Base-by-base conservation (phyloP, 306 rosid genomes). In the Sphenostylis stenocarpa region DNA sequence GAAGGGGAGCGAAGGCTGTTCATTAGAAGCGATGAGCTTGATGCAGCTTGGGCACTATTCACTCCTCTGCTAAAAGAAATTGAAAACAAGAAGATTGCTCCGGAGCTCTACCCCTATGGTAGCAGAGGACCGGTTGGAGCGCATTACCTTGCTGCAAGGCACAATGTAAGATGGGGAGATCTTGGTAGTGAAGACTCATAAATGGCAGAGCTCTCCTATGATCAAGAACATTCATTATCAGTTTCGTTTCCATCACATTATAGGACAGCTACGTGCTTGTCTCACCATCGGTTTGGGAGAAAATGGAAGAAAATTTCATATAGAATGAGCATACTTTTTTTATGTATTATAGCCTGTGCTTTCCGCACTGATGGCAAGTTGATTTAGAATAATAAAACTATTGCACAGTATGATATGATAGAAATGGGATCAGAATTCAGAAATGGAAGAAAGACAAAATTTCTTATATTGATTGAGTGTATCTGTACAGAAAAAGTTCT, bases 91-190 rank as follows among this genome's bases (percentile, higher is more conserved):
- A 95, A 83, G 91, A 87, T 95, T 74, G 90, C 84, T 62, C 98
- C 98, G 3, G 98, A 95, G 85, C 97, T 95, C 57, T 95, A 92
- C 77, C 97, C 98, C 31, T 83, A 89, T 36, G 98, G 98, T 45
- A 95, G 98, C 72, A 77, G 98, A 83, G 98, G 98, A 65, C 98
- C 98, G 0, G 90, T 95, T 39, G 98, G 98, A 74, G 92, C 97
- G 15, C 97, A 95, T 82, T 92, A 95, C 82, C 97, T 95, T 74
- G 96, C 98, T 14, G 97, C 97, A 33, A 88, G 80, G 85, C 84
- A 95, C 82, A 89, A 89, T 51, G 97, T 95, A 68, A 85, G 96
- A 77, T 95, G 98, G 98, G 97, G 97, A 64, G 97, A 92, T 83
- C 85, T 90, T 20, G 77, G 88, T 2, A 80, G 68, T 0, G 91